Conservation (phyloP, 2,329 filamentous ascomycete genomes). For the Exophiala dermatitidis region DNA sequence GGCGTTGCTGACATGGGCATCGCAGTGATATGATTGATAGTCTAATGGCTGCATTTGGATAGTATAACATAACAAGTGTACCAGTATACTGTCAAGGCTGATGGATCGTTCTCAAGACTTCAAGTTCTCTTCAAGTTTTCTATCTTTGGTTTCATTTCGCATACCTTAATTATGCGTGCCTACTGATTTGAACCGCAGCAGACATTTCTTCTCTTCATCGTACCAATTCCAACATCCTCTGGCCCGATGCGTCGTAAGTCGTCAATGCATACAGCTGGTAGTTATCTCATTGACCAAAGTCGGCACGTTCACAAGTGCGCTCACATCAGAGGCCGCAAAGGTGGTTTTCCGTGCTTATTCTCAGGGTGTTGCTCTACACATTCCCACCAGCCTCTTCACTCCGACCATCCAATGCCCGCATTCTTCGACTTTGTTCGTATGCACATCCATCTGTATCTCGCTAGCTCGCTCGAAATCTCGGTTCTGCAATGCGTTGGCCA, state of each 20-base stretch:
- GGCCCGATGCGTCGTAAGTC: neutral
- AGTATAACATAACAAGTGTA: too few species aligned
- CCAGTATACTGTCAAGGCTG: too few species aligned
- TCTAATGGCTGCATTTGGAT: too few species aligned
- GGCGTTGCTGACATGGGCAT: too few species aligned
- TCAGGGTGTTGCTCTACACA: constrained; percentile 68
- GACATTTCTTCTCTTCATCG: neutral
- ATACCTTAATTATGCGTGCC: too few species aligned
- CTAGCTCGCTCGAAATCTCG: constrained; percentile 64
- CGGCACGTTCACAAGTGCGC: neutral
- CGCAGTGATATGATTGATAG: too few species aligned
- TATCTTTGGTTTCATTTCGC: too few species aligned
- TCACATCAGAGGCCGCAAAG: too few species aligned
- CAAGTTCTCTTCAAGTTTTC: too few species aligned
- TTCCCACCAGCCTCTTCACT: constrained; percentile 68
- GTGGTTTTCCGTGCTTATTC: neutral
- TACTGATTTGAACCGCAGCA: too few species aligned
- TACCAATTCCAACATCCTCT: neutral
- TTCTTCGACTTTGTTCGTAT: constrained; percentile 69
- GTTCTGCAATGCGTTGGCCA: constrained; percentile 57
- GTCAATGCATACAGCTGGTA: neutral
- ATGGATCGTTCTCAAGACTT: too few species aligned
- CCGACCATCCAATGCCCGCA: constrained; percentile 84
- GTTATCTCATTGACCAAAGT: neutral
- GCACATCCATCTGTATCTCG: constrained; percentile 65